phyloP scores from a whole-genome alignment of 371 early-diverging fungal genomes.

The Lichtheimia ornata region DNA sequence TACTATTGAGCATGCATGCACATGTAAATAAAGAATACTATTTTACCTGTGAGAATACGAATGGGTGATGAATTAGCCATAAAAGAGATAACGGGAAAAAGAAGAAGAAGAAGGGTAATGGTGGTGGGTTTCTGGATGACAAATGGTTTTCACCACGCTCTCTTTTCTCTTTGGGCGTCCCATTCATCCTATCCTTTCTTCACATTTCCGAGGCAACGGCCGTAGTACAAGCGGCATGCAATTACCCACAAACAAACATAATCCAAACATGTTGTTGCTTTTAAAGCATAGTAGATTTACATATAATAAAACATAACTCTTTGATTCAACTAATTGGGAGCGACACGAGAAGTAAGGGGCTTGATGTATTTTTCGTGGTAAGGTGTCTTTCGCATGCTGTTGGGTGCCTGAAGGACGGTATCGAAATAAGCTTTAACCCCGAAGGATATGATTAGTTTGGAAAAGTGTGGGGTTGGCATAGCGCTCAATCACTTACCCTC shows the following conservation, averaged over 20 bases:
- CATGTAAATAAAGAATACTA: not conserved
- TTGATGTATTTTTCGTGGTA: slow-evolving; percentile 29
- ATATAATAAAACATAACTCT: not conserved
- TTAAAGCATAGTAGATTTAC: slow-evolving; percentile 2
- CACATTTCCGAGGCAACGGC: too few species aligned
- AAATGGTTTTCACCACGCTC: too few species aligned
- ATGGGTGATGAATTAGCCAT: not conserved
- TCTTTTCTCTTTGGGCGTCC: too few species aligned
- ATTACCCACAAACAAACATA: too few species aligned
- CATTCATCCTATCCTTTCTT: too few species aligned
- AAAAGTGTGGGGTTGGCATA: too few species aligned
- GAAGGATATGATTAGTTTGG: too few species aligned
- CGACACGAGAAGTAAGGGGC: slow-evolving; percentile 24
- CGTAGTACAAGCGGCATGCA: too few species aligned
- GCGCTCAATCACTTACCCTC: slow-evolving; percentile 20
- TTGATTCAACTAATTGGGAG: slow-evolving; percentile 4
- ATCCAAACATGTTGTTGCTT: too few species aligned
- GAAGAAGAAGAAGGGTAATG: not conserved
- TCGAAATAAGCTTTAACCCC: slow-evolving; percentile 23
- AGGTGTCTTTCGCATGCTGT: slow-evolving; percentile 26
- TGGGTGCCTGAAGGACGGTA: slow-evolving; percentile 26
- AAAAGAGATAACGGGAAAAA: not conserved
- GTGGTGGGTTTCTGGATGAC: too few species aligned
- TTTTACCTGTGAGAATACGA: slow-evolving; percentile 18
- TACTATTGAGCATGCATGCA: not conserved